phyloP scores from a whole-genome alignment of 2,329 filamentous ascomycete species.

The Epichloe coenophiala region DNA sequence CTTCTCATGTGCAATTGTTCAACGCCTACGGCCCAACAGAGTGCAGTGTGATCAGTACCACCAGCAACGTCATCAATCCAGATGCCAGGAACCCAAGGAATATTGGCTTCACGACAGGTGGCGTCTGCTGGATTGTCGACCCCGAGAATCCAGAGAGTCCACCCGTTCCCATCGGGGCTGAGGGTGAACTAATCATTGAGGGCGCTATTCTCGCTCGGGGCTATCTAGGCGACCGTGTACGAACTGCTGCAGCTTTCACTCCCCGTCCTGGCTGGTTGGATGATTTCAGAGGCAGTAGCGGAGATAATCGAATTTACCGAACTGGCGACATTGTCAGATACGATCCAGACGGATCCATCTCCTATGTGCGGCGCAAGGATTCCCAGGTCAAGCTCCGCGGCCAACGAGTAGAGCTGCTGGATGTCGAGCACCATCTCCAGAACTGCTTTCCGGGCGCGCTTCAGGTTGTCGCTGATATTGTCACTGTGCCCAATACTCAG shows the following conservation, averaged over 20 bases:
- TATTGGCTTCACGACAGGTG: constrained; percentile 6
- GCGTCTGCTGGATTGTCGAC: constrained; percentile 13
- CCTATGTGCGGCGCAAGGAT: not conserved
- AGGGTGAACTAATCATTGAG: constrained; percentile 23
- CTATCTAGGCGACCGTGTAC: constrained; percentile 27
- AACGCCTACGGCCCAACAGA: not conserved
- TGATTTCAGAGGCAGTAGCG: not conserved
- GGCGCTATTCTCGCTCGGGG: constrained; percentile 34
- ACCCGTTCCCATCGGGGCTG: constrained; percentile 11
- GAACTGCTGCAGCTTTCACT: constrained; percentile 15
- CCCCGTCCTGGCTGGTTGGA: constrained; percentile 2
- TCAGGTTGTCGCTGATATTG: not conserved
- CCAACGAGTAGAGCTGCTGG: not conserved
- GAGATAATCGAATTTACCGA: not conserved
- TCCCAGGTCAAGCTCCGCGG: not conserved
- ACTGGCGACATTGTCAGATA: not conserved
- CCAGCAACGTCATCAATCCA: not conserved
- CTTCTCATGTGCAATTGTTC: not conserved
- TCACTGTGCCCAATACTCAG: not conserved
- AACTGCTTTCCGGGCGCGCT: not conserved
- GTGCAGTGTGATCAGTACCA: not conserved
- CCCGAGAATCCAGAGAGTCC: constrained; percentile 9
- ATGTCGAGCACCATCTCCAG: not conserved
- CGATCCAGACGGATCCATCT: not conserved
- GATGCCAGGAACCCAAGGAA: constrained; percentile 14